Conservation (phyloP, 1,284 basidiomycete species). For the Cryptococcus wingfieldii region DNA sequence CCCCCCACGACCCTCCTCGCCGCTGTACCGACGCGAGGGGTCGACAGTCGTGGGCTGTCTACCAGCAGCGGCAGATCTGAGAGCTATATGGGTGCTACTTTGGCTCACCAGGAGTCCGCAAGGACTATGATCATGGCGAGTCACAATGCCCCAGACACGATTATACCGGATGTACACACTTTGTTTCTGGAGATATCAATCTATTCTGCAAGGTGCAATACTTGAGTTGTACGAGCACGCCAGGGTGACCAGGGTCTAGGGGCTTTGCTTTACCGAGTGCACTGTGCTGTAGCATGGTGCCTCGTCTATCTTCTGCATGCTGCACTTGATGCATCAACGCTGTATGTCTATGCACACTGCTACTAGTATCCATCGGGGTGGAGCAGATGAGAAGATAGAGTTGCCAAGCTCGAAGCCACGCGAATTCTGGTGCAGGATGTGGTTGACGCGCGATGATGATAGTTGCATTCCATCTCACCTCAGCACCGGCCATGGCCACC, state of each 20-base stretch:
- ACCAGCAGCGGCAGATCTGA: neutral
- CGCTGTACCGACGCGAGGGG: neutral
- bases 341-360: no score
- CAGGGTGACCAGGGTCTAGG: neutral
- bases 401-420: no score
- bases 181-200: neutral
- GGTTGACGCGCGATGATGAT: neutral
- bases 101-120: constrained; percentile 3
- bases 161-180: neutral
- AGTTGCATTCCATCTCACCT: neutral
- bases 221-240: neutral
- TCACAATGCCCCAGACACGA: constrained; percentile 3
- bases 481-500: neutral
- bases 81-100: constrained; percentile 2
- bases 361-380: no score
- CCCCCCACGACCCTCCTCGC: neutral
- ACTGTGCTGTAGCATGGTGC: neutral
- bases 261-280: neutral
- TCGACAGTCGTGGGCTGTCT: neutral
- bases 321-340: no score
- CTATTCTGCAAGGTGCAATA: neutral
- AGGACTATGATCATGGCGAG: constrained; percentile 2
- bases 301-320: neutral
- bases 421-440: no score
- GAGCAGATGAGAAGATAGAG: no score